Percentiles rank a stretch among this genome's conserved stretches.
Conservation (phyloP, 306 rosid species). For the Rosa persica region DNA sequence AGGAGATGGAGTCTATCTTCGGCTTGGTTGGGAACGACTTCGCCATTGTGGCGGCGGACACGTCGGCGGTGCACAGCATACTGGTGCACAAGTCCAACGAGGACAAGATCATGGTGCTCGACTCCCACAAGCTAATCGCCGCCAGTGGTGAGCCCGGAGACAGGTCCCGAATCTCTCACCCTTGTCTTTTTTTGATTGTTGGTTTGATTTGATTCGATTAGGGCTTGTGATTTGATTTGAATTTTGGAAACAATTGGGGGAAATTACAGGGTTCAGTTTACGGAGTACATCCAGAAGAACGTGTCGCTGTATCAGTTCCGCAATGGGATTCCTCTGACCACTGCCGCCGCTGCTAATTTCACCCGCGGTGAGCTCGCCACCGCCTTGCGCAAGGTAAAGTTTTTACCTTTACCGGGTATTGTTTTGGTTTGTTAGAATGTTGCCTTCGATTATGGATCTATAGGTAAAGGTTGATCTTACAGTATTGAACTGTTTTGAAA, state of each 20-base stretch:
- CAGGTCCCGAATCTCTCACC: conserved; percentile 39
- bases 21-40: conserved; percentile 82
- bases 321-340: conserved; percentile 71
- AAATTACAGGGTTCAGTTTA: conserved; percentile 66
- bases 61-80: conserved; percentile 93
- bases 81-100: conserved; percentile 92
- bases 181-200: neutral
- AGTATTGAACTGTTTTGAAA: neutral
- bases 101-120: conserved; percentile 98
- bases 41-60: conserved; percentile 79
- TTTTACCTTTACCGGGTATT: neutral
- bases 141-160: conserved; percentile 97
- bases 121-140: conserved; percentile 93
- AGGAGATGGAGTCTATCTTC: conserved; percentile 77
- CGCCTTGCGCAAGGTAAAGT: conserved; percentile 68
- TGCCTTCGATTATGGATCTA: neutral
- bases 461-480: neutral
- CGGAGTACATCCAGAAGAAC: conserved; percentile 77
- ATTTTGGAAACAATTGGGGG: neutral
- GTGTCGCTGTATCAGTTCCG: conserved; percentile 76
- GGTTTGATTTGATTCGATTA: neutral
- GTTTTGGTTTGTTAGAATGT: neutral
- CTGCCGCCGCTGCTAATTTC: conserved; percentile 80
- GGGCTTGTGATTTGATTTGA: neutral
- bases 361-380: conserved; percentile 83